Base-by-base conservation (phyloP, 2,329 filamentous ascomycete genomes). In the Metarhizium album region DNA sequence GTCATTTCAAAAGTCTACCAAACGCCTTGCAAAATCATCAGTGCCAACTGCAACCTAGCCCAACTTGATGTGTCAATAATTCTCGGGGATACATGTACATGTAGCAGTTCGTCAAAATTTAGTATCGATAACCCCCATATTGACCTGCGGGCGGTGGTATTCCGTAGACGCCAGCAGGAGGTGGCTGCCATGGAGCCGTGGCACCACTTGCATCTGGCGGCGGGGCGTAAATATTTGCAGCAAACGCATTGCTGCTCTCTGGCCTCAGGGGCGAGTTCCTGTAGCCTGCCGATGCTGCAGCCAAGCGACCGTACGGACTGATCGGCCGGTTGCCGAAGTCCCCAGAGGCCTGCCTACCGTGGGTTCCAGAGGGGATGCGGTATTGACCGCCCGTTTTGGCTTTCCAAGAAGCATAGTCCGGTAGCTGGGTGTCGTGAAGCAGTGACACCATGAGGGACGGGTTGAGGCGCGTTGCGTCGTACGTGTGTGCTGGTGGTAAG, bases 401-500 rank as follows among this genome's bases (percentile, higher is more conserved):
- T 61, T 79, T 81, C 74, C 79, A 81, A 8, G 74, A 69, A 31
- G 67, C 67, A 55, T 75, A 78, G 54, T 80, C 78, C 0, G 86
- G 86, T 9, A 93, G 73, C 23, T 79, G 72, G 6, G 84, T 80
- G 49, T 81, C 76, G 31, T 82, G 78, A 22, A 98, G 72, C 40
- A 96, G 72, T 31, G 80, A 78, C 6, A 93, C 84, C 70, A 96
- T 74, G 52, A 78, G 82, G 33, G 81, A 73, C 0, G 89, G 71
- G 55, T 79, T 86, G 59, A 95, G 84, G 11, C 82, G 78, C 38
- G 80, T 78, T 20, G 80, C 79, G 49, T 83, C 80, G 67, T 94
- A 96, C 7, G 80, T 75, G 23, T 85, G 79, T 1, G 86, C 78
- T 1, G 80, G 74, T 0, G 90, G 90, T 13, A 94, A 83, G 54